Evolutionary conservation across 805 yeast genomes (phyloP).

Genomic region (Candida jianshihensis): DNA sequence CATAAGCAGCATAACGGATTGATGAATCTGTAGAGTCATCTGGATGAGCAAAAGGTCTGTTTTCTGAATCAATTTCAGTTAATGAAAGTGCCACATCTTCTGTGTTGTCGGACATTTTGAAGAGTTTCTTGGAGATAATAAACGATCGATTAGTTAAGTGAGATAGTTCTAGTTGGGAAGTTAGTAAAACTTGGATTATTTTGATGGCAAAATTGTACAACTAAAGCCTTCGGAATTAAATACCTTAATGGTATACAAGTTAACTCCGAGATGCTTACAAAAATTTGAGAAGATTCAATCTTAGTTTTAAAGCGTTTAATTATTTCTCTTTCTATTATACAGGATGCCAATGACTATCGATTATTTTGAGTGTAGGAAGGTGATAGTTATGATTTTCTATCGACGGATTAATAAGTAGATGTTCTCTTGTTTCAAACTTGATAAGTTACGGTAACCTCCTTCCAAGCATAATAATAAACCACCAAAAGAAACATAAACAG

Average conservation of each 20-base stretch:
- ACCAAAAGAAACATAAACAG: slow-evolving; percentile 93
- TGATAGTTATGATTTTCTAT: slow-evolving; percentile 8
- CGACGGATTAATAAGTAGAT: slow-evolving; percentile 83
- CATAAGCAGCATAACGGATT: slow-evolving; percentile 77
- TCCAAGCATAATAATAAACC: slow-evolving; percentile 90
- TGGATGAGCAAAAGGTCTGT: not conserved
- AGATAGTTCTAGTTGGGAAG: no score
- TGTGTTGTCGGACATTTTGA: slow-evolving; percentile 6
- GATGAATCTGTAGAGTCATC: slow-evolving; percentile 38
- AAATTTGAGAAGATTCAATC: no score
- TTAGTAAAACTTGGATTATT: no score
- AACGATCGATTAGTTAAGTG: no score
- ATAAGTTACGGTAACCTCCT: slow-evolving; percentile 87
- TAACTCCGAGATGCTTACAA: no score
- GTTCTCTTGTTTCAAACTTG: slow-evolving; percentile 87
- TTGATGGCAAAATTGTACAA: no score
- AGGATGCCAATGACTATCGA: no score
- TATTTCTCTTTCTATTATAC: no score
- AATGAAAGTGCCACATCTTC: slow-evolving; percentile 3
- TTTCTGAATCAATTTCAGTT: not conserved
- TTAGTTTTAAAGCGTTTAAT: no score
- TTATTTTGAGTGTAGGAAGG: no score
- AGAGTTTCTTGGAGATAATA: not conserved
- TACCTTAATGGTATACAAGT: no score
- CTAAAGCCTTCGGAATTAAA: no score